Percentiles rank a stretch among this genome's conserved stretches.
phyloP scores from a whole-genome alignment of 2,329 filamentous ascomycete species.

The Penicillium occitanis region DNA sequence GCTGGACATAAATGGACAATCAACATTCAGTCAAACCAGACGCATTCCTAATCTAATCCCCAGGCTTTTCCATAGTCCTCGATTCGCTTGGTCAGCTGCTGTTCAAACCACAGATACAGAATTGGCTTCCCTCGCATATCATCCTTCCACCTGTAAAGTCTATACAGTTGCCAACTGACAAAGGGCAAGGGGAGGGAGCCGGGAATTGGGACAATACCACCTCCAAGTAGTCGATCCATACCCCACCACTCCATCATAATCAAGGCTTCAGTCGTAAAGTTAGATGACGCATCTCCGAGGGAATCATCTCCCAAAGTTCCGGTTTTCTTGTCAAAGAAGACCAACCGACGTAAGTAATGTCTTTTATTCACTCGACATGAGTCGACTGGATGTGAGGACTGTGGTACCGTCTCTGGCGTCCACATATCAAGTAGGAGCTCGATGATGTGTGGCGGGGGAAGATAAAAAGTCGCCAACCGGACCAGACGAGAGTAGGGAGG shows the following conservation, averaged over 20 bases:
- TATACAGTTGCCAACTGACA: background rate
- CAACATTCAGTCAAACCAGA: background rate
- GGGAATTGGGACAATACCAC: background rate
- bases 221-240: background rate
- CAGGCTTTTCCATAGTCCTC: background rate
- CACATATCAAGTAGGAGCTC: conserved; percentile 13
- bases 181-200: background rate
- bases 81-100: background rate
- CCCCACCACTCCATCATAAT: background rate
- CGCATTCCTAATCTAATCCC: background rate
- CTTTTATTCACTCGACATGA: background rate
- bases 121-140: background rate
- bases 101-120: background rate
- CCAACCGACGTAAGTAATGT: background rate
- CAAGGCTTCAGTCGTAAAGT: background rate
- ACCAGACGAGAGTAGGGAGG: background rate
- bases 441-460: conserved; percentile 8
- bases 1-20: background rate
- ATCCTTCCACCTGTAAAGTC: background rate
- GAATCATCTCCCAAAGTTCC: background rate
- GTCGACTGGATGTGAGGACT: background rate
- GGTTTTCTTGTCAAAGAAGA: background rate
- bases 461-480: background rate
- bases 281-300: background rate
- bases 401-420: background rate